These are phyloP conservation scores for Pezicula radicicola DNA, from an alignment of 2,329 filamentous ascomycete genomes.

Conservation along the genomic window DNA sequence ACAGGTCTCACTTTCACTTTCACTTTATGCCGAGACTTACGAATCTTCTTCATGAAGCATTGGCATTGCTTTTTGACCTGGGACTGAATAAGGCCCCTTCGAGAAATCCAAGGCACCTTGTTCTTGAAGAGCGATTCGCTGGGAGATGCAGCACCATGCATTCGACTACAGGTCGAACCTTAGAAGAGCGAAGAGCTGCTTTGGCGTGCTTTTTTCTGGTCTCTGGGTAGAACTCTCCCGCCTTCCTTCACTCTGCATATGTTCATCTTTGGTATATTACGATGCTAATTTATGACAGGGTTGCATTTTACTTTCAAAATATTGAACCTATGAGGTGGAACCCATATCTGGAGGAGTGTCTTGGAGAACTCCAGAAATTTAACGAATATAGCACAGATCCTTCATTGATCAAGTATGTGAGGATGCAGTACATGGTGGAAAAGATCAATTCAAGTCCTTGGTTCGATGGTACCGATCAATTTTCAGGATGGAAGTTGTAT, in stretches of 20 bases:
- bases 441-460: background rate
- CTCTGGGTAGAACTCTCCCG: slow-evolving; percentile 3
- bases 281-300: slow-evolving; percentile 1
- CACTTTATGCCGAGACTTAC: slow-evolving; percentile 9
- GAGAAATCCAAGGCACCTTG: background rate
- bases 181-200: slow-evolving; percentile 9
- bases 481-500: background rate
- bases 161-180: background rate
- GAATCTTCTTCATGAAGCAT: slow-evolving; percentile 6
- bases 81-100: slow-evolving; percentile 5
- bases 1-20: slow-evolving; percentile 13
- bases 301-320: slow-evolving; percentile 6
- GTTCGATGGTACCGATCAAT: background rate
- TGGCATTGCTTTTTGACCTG: slow-evolving; percentile 14
- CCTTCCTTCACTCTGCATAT: background rate
- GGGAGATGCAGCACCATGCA: background rate
- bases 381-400: slow-evolving; percentile 7
- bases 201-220: slow-evolving; percentile 5
- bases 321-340: slow-evolving; percentile 10
- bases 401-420: slow-evolving; percentile 2
- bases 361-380: background rate
- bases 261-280: background rate
- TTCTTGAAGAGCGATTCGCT: slow-evolving; percentile 3
- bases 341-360: slow-evolving; percentile 9
- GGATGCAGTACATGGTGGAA: slow-evolving; percentile 3